Percentiles rank a stretch among this genome's conserved stretches.
Conservation (phyloP, 208 protist species). For the Trypanosoma brucei region DNA sequence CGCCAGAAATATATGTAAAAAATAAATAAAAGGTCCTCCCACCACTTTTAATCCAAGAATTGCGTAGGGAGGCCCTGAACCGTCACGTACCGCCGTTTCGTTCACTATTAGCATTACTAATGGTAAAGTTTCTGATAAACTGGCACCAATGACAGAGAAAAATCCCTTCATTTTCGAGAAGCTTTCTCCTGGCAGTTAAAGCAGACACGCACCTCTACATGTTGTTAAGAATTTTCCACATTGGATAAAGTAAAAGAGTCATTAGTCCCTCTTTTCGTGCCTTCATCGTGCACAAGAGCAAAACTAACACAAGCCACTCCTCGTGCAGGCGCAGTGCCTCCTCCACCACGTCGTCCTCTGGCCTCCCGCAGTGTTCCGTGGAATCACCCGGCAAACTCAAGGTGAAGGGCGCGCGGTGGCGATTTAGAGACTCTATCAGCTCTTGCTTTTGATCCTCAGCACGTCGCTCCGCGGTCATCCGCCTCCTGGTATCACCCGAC, state of each 20-base stretch:
- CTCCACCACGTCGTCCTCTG: constrained; percentile 26
- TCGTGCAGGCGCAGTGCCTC: constrained; percentile 56
- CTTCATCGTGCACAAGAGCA: constrained; percentile 70
- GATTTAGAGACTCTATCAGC: constrained; percentile 12
- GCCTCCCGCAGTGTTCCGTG: constrained; percentile 2
- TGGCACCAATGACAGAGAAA: not conserved
- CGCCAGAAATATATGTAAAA: no score
- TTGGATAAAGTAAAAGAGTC: constrained; percentile 50
- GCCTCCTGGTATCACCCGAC: not conserved
- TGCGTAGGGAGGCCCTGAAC: no score
- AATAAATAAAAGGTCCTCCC: no score
- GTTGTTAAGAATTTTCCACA: constrained; percentile 58
- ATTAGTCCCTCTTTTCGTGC: constrained; percentile 75
- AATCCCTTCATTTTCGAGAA: not conserved
- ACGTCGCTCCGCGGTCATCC: not conserved
- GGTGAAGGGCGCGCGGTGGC: constrained; percentile 16
- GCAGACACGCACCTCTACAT: constrained; percentile 3
- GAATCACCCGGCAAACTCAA: constrained; percentile 9
- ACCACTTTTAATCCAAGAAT: no score
- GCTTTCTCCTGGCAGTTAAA: not conserved
- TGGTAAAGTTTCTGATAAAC: not conserved
- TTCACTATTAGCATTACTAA: no score
- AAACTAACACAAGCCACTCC: constrained; percentile 59
- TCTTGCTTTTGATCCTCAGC: constrained; percentile 11
- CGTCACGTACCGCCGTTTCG: no score